Base-by-base conservation (phyloP, 306 rosid genomes). In the Trifolium subterraneum region DNA sequence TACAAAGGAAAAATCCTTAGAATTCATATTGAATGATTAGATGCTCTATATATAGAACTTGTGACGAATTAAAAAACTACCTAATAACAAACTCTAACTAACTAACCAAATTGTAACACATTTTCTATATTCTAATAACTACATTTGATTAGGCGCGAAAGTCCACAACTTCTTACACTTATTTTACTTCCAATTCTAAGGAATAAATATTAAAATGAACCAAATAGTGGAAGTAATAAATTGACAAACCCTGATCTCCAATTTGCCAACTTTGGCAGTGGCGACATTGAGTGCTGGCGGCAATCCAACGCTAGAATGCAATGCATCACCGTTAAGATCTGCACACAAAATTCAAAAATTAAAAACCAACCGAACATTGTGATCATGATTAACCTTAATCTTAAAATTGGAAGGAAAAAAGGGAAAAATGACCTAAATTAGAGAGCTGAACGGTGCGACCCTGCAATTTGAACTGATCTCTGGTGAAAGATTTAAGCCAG, bases 391-490 rank as follows among this genome's bases (percentile, higher is more conserved):
- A 77, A 72, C 63, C 73, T 47, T 54, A 50, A 71, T 60, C 23
- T 5, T 6, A 20, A 42, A 42, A 65, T 3, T 6, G 12, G 13
- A 25, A 15, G 6, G 8, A 45, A 70, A 33, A 66, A 31, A 13
- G n/a, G 11, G 27, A 18, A 16, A 76, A 82, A 5, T 44, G 12
- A 93, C 98, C 98, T 78, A 93, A 75, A 85, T 90, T 91, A 31
- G 87, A 89, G 8, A 93, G 97, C 83, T 91, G 97, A 18, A 55
- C 96, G 35, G 91, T 91, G 73, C 94, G 88, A 45, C 98, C 98
- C 84, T 91, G 97, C 84, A 87, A 77, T 84, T 93, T 91, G 86
- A 93, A 93, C 85, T 93, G 98, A 31, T 91, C 98, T 58, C 98
- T 55, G 55, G 98, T 74, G 93, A 91, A 93, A 2, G 96, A 91